Conservation (phyloP, 2,329 filamentous ascomycete genomes). For the Diplodia intermedia region DNA sequence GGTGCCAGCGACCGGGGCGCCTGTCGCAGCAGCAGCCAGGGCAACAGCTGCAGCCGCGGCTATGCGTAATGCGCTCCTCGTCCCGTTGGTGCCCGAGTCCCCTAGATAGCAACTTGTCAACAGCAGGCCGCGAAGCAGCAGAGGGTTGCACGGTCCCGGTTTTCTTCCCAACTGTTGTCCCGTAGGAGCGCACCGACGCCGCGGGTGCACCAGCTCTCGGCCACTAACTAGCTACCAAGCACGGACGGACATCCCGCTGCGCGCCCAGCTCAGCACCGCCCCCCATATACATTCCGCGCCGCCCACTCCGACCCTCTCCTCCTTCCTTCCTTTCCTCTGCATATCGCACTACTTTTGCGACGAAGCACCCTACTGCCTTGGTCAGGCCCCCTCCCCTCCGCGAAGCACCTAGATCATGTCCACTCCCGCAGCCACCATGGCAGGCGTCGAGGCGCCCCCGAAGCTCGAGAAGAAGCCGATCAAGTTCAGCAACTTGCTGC, state of each 20-base stretch:
- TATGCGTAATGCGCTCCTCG: constrained; percentile 11
- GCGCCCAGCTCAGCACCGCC: constrained; percentile 32
- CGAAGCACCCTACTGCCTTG: constrained; percentile 94
- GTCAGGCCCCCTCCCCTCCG: constrained; percentile 80
- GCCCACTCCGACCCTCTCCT: constrained; percentile 35
- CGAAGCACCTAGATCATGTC: constrained; percentile 60
- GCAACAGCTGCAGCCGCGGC: constrained; percentile 24
- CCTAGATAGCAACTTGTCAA: constrained; percentile 18
- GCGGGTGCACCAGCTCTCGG: constrained; percentile 18
- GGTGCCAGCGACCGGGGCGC: neutral
- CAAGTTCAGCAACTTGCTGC: constrained; percentile 98
- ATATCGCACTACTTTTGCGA: constrained; percentile 59
- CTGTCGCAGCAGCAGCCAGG: constrained; percentile 10
- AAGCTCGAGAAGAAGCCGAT: constrained; percentile 97
- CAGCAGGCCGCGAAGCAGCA: constrained; percentile 2
- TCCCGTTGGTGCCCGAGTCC: neutral
- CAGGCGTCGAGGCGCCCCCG: constrained; percentile 60
- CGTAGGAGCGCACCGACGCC: constrained; percentile 21
- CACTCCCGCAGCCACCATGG: constrained; percentile 48
- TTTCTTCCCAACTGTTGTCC: constrained; percentile 26
- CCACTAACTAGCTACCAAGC: constrained; percentile 29
- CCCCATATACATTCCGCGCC: constrained; percentile 38
- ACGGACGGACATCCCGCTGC: constrained; percentile 26
- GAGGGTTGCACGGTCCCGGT: constrained; percentile 17
- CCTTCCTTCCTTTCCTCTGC: constrained; percentile 37